Conservation (phyloP, 306 rosid species). For the Prunus kanzakura region DNA sequence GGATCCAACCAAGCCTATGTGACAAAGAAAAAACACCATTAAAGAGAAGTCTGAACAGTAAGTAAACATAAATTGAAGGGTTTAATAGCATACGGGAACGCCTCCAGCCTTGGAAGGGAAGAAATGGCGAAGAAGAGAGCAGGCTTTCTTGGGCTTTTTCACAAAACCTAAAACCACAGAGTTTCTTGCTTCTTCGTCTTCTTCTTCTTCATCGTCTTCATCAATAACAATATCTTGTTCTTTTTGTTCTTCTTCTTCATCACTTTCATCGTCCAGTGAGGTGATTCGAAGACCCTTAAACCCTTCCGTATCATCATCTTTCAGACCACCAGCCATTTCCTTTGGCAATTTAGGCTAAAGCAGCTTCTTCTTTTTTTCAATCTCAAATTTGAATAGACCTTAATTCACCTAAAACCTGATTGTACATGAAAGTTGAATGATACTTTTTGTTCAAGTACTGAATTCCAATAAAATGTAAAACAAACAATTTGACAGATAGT, state of each 20-base stretch:
- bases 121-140: constrained; percentile 55
- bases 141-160: constrained; percentile 45
- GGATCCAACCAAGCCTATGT: constrained; percentile 94
- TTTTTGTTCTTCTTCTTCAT: constrained; percentile 18
- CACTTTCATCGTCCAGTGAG: constrained; percentile 31
- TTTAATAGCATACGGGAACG: constrained; percentile 50
- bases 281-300: constrained; percentile 42
- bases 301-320: constrained; percentile 28
- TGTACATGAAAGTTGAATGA: not conserved
- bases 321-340: constrained; percentile 31
- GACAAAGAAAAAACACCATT: constrained; percentile 11
- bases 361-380: too few species aligned
- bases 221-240: constrained; percentile 20
- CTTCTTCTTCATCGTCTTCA: constrained; percentile 39
- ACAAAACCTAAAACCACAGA: constrained; percentile 57
- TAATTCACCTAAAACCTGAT: not conserved
- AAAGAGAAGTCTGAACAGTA: not conserved
- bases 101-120: constrained; percentile 97
- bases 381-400: not conserved
- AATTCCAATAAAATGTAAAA: not conserved
- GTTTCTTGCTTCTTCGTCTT: constrained; percentile 44
- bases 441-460: not conserved
- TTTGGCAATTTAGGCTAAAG: not conserved
- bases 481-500: too few species aligned
- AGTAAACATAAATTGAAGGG: not conserved